Evolutionary conservation across 139 green algal genomes (phyloP).

Genomic region (Protoeuglena noctilucae): DNA sequence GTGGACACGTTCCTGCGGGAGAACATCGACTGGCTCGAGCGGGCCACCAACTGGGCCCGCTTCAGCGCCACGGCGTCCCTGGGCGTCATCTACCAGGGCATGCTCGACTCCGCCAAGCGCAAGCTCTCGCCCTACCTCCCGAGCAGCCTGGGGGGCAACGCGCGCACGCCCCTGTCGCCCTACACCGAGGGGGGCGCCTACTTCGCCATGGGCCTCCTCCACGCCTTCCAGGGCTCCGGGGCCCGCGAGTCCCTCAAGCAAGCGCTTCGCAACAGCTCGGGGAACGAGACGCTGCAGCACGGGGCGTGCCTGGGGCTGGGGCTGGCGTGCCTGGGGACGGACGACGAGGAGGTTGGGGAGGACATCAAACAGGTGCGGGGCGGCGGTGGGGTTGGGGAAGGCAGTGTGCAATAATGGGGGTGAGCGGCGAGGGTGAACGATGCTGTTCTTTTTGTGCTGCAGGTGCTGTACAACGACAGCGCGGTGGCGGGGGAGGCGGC

Average conservation of each 20-base stretch:
- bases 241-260: slow-evolving; percentile 72
- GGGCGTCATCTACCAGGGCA: slow-evolving; percentile 89
- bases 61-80: slow-evolving; percentile 93
- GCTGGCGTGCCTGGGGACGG: slow-evolving; percentile 70
- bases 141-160: slow-evolving; percentile 30
- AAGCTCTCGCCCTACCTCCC: slow-evolving; percentile 85
- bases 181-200: slow-evolving; percentile 83
- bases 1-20: slow-evolving; percentile 91
- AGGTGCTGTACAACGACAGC: slow-evolving; percentile 52
- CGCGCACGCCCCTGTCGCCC: slow-evolving; percentile 5
- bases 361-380: slow-evolving; percentile 86
- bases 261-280: slow-evolving; percentile 47
- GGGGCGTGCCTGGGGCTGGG: slow-evolving; percentile 90
- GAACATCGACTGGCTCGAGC: slow-evolving; percentile 89
- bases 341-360: slow-evolving; percentile 74
- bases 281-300: slow-evolving; percentile 89
- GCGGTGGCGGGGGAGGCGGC: slow-evolving; percentile 62
- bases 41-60: slow-evolving; percentile 98
- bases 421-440: too few species aligned
- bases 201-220: slow-evolving; percentile 94
- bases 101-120: slow-evolving; percentile 28
- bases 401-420: too few species aligned
- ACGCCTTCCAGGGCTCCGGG: slow-evolving; percentile 69
- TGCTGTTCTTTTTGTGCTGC: background rate
- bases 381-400: too few species aligned